Evolutionary conservation across 169 alveolate genomes (phyloP).

Genomic region (Blepharisma undulans): DNA sequence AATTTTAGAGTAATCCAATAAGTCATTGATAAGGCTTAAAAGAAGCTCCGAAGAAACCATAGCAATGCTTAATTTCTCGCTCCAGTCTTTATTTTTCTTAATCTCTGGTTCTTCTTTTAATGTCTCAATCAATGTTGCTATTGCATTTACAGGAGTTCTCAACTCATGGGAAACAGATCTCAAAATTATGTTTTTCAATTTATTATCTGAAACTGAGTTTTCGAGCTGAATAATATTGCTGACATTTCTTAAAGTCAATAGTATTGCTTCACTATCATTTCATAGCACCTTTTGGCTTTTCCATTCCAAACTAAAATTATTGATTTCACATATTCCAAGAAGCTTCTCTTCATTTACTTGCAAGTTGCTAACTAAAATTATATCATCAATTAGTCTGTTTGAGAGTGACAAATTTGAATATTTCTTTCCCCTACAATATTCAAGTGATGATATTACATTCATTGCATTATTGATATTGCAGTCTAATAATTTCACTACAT

Average conservation of each 20-base stretch:
- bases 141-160: slow-evolving; percentile 7
- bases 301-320: neutral
- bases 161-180: slow-evolving; percentile 23
- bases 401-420: neutral
- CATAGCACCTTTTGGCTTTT: neutral
- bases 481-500: neutral
- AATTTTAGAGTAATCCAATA: slow-evolving; percentile 30
- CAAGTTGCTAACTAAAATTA: neutral
- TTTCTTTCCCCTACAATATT: neutral
- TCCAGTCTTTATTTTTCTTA: neutral
- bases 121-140: neutral
- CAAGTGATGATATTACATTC: neutral
- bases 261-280: neutral
- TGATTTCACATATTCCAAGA: neutral
- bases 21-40: neutral
- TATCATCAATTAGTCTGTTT: neutral
- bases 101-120: neutral
- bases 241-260: neutral
- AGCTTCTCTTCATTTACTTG: neutral
- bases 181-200: neutral
- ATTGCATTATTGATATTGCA: neutral
- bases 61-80: neutral
- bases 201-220: neutral
- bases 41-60: neutral
- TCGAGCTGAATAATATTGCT: neutral